Evolutionary conservation across 371 early-diverging fungal genomes (phyloP), one percentile per base, ranked within the genome.

Genomic region (Coemansia sp.): DNA sequence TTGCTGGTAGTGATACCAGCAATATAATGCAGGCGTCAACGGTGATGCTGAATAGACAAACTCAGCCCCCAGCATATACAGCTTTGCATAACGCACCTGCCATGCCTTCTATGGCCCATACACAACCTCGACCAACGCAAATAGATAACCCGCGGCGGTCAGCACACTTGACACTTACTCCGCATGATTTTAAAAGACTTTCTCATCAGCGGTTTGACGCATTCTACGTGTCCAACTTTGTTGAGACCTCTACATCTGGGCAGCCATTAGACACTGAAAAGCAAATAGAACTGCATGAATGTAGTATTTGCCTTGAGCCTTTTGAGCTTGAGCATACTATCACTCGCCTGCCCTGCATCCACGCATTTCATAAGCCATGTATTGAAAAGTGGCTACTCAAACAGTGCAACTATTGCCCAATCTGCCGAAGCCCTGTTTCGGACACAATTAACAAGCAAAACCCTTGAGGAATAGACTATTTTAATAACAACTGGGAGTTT

Each of bases 241-340:
- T 21, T 21, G 50, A 21, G 10, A 50, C 11, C 10, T 22, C 50
- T 10, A 10, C 18, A 10, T 16, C 50, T 21, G 21, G 21, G n/a
- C 21, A n/a, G 50, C 50, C 50, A 21, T 50, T 50, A 21, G 50
- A n/a, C 5, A 21, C 50, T 10, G 50, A 50, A 21, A 21, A 50
- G 50, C 50, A 50, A 21, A 18, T 21, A n/a, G 50, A 21, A 18
- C 50, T 50, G 50, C n/a, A 50, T 10, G 50, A 50, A 50, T 53
- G 53, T 21, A 53, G 21, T 11, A 53, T 53, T 14, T 53, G 53
- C 26, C 26, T 26, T 27, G 53, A 53, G n/a, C 13, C 53, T 14
- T 53, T 26, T 26, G 53, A 53, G 16, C 24, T 21, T 14, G 26
- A 27, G 6, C 53, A 53, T 14, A 21, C 24, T 11, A 53, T 27